Base-by-base conservation (phyloP, 768 basidiomycete species). In the Chlorophyllum brunneum region DNA sequence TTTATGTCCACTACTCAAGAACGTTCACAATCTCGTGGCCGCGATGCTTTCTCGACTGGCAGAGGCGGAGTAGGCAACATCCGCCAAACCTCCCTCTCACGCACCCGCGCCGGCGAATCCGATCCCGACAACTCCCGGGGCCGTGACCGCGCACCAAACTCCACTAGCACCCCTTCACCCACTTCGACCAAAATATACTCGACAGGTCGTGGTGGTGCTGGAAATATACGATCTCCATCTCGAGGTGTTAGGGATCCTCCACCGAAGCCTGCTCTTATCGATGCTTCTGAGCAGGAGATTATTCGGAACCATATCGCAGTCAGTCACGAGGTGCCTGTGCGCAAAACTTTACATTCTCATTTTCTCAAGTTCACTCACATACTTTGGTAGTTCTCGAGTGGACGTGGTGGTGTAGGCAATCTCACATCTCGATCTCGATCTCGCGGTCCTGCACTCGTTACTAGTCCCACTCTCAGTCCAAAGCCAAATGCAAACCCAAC, bases 211-310 rank as follows among this genome's bases (percentile, higher is more conserved):
- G 92, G 92, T 23, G 92, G 92, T 13, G 79, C 79, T 6, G 92
- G 92, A 7, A 95, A 95, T 74, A 83, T 94, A 45, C 83, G 88
- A 51, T 86, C 89, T 1, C 84, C 83, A 0, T 89, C 88, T 20
- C 79, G 83, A 30, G 84, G 82, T 34, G 59, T 59, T 15, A 7
- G 16, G 16, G 58, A 57, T 15, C 51, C 65, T 2, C 34, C 34
- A 36, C 56, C 59, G 31, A 60, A 63, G 5, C 59, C 59, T 15
- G 53, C 64, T 11, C 68, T 66, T 41, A 59, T 61, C 1, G 67
- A 68, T 18, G 60, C 68, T 9, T 58, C 59, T 45, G 76, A 80
- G 56, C 59, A 69, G n/a, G 66, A 71, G 9, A 61, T 78, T 1
- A 70, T 81, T 49, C 60, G 65, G 7, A 56, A 68, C 11, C 70